Evolutionary conservation across 2,329 filamentous ascomycete species (phyloP), one percentile per base, ranked within the genome.

Genomic region (Colletotrichum filicis): DNA sequence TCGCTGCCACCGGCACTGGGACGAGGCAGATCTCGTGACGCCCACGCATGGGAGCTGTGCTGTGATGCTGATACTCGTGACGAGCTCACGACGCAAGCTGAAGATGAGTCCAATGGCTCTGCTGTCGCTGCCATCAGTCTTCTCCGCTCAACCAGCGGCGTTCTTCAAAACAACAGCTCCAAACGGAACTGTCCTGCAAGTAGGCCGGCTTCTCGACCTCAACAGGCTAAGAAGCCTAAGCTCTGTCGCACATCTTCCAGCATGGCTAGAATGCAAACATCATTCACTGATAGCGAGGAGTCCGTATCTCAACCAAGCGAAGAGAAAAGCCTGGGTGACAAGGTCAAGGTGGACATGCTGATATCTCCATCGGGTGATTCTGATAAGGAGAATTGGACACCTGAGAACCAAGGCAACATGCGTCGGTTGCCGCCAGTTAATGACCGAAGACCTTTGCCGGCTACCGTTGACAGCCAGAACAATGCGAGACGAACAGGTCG

Each of bases 331-430:
- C 75, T 75, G 42, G 69, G 66, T 26, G 65, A 75, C 19, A 83
- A 83, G 70, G 81, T 83, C 62, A 86, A 86, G 72, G 78, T 84
- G 19, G 81, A 81, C 5, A 81, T 82, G 77, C 76, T 85, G 57
- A 78, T 82, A 12, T 85, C 82, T 28, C 80, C 68, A 32, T 73
- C 58, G 81, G 37, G 60, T 61, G 95, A 98, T 78, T 98, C 95
- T 1, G 96, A 98, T 81, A 98, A 98, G 84, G 96, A 98, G 84
- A 98, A 98, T 79, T 97, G 95, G 89, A 90, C 86, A 79, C 92
- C 87, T 1, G 87, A 85, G 75, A 86, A 86, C 75, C 85, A 87
- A 55, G 85, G 82, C 9, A 85, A 83, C 74, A 77, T 82, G 65
- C 82, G 74, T 26, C 73, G 56, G 78, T 75, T 64, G 75, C 67